Percentiles rank a stretch among this genome's conserved stretches.
Evolutionary conservation across 257 asterid species (phyloP).

Genomic region (Phtheirospermum japonicum): DNA sequence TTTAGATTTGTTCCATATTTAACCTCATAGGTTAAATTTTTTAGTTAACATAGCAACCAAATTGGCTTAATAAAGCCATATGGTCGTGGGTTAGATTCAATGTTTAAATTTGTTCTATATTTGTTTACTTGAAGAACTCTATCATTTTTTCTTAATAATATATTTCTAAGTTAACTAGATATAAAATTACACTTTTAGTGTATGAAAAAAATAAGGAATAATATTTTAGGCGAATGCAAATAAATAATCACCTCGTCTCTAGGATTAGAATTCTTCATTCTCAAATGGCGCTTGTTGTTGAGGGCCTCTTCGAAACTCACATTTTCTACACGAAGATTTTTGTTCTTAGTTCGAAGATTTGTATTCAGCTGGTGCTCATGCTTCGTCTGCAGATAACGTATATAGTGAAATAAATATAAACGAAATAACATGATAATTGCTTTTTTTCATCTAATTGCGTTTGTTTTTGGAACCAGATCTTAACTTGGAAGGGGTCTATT

Average conservation of each 20-base stretch:
- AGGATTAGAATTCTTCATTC: constrained; percentile 43
- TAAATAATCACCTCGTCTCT: constrained; percentile 40
- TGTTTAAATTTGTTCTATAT: too few species aligned
- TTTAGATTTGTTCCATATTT: too few species aligned
- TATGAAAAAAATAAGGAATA: not conserved
- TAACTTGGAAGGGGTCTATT: too few species aligned
- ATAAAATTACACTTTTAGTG: too few species aligned
- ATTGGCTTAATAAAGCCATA: too few species aligned
- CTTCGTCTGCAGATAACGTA: constrained; percentile 16
- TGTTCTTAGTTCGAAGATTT: constrained; percentile 20
- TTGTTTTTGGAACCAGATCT: constrained; percentile 50
- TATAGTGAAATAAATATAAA: not conserved
- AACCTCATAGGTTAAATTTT: too few species aligned
- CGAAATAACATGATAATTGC: not conserved
- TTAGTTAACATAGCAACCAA: too few species aligned
- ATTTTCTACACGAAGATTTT: constrained; percentile 30
- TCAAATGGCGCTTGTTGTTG: constrained; percentile 35
- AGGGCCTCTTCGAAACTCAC: constrained; percentile 38
- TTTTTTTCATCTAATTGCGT: constrained; percentile 32
- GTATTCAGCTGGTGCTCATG: constrained; percentile 24
- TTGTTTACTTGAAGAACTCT: too few species aligned
- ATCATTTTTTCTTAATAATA: too few species aligned
- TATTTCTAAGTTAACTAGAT: too few species aligned
- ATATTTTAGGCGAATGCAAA: not conserved
- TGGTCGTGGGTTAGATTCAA: too few species aligned